Evolutionary conservation across 1,284 basidiomycete genomes (phyloP).

Genomic region (Melanopsichium pennsylvanicum): DNA sequence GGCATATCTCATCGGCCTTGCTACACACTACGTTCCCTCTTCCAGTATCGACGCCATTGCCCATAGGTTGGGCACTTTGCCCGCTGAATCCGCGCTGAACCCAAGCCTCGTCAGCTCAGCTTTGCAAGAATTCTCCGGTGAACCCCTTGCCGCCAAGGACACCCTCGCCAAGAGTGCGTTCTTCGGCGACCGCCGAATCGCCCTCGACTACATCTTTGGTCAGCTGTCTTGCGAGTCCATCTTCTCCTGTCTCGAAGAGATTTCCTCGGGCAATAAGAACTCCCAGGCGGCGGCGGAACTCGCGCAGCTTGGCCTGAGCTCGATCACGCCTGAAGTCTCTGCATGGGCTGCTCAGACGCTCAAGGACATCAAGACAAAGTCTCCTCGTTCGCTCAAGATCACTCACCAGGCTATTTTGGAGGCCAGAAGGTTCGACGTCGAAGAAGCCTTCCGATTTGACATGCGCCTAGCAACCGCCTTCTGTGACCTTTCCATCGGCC

Average conservation of each 20-base stretch:
- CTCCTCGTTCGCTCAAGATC: constrained; percentile 60
- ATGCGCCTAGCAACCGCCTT: constrained; percentile 64
- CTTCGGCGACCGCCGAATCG: constrained; percentile 56
- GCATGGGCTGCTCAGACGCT: constrained; percentile 55
- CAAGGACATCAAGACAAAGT: constrained; percentile 51
- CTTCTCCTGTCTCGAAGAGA: constrained; percentile 49
- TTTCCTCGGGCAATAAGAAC: constrained; percentile 16
- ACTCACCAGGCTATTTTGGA: constrained; percentile 53
- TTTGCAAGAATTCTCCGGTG: constrained; percentile 52
- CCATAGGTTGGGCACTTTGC: constrained; percentile 50
- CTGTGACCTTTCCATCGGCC: constrained; percentile 60
- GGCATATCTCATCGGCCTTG: constrained; percentile 59
- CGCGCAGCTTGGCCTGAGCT: constrained; percentile 22
- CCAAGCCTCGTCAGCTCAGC: constrained; percentile 36
- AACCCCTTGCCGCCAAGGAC: constrained; percentile 47
- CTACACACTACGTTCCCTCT: constrained; percentile 59
- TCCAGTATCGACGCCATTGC: constrained; percentile 44
- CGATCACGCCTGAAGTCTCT: constrained; percentile 31
- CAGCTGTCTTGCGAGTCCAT: constrained; percentile 54
- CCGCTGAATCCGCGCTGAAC: constrained; percentile 40
- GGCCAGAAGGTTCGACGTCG: constrained; percentile 47
- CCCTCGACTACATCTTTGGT: constrained; percentile 62
- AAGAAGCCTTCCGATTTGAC: constrained; percentile 57
- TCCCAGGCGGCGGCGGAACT: constrained; percentile 49
- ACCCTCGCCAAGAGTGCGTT: constrained; percentile 45